Conservation (phyloP, 148 eudicot species). For the Persicaria maculosa region DNA sequence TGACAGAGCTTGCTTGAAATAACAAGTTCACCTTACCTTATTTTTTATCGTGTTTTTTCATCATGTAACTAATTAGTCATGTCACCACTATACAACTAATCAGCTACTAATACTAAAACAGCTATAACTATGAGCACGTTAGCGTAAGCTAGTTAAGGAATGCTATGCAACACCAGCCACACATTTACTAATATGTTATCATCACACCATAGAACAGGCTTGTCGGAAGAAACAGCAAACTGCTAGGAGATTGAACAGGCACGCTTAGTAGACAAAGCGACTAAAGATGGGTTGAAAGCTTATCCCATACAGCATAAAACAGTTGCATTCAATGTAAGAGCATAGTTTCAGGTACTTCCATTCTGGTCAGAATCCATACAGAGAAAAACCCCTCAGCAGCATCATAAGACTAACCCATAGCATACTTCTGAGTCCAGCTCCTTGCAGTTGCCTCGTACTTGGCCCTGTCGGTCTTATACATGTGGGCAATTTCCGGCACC, state of each 20-base stretch:
- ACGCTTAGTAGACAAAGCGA: not conserved
- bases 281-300: not conserved
- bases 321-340: not conserved
- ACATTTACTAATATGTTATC: no score
- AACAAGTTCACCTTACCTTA: no score
- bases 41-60: no score
- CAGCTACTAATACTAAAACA: no score
- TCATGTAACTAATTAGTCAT: no score
- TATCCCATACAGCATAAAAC: constrained; percentile 6
- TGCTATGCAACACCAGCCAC: no score
- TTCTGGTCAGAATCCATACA: not conserved
- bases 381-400: not conserved
- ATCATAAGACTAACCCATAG: constrained; percentile 5
- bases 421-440: constrained; percentile 24
- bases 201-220: no score
- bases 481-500: constrained; percentile 25
- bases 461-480: constrained; percentile 24
- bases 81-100: no score
- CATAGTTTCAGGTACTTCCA: not conserved
- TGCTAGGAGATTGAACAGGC: not conserved
- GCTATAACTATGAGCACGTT: no score
- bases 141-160: no score
- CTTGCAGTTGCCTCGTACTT: constrained; percentile 26
- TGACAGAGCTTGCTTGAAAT: no score
- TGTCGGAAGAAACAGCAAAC: no score